Evolutionary conservation across 2,329 filamentous ascomycete genomes (phyloP), one percentile per base, ranked within the genome.

Genomic region (Alternaria arbusti): DNA sequence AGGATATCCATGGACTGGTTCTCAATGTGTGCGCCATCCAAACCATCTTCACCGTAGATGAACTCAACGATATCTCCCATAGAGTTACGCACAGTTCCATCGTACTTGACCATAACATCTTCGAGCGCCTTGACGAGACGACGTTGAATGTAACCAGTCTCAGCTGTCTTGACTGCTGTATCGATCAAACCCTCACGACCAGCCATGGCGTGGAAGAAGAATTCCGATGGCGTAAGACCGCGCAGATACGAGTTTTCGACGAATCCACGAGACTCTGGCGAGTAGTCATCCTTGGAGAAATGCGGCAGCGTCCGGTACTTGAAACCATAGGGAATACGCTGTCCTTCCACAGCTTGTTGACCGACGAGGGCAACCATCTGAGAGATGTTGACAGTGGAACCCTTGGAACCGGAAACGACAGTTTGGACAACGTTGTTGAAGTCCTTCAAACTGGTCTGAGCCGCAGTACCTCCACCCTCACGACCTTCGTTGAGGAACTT

Each of bases 141-240:
- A 83, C 96, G 93, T 82, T 99, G 96, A 70, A 99, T 99, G 80
- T 99, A 99, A 83, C 96, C 96, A 61, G 96, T 99, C 82, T 99
- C 96, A 20, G 96, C 96, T 69, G 96, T 99, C 87, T 99, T 99
- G 83, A 99, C 96, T 70, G 96, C 96, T 56, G 96, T 99, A 87
- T 99, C 96, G 74, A 99, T 99, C 59, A 99, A 87, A 97, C 96
- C 96, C 83, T 99, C 96, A 85, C 96, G 90, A 93, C 96, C 96
- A 86, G 96, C 96, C 96, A 99, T 99, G 78, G 96, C 96, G 87
- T 99, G 96, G 87, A 99, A 99, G 85, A 97, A 99, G 84, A 99
- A 99, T 73, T 99, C 96, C 1, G 92, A 91, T 0, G 96, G 96
- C 0, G 96, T 99, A 63, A 99, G 84, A 59, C 96, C 96, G 85